Conservation (phyloP, 2,329 filamentous ascomycete genomes). For the Pseudocercospora cruenta region DNA sequence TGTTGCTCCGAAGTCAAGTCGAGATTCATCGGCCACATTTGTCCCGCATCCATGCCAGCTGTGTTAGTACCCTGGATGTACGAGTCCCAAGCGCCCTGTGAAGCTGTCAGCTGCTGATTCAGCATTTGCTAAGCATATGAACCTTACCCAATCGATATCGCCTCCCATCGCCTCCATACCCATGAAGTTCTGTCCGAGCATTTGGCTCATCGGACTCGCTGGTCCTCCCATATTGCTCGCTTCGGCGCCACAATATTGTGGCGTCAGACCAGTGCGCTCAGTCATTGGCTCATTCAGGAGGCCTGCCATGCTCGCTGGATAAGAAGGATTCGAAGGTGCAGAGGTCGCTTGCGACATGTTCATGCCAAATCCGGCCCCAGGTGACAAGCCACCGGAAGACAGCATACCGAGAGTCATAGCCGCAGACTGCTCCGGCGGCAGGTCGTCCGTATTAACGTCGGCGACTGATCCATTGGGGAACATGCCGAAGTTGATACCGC, state of each 20-base stretch:
- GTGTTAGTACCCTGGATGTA: conserved; percentile 64
- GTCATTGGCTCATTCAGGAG: conserved; percentile 39
- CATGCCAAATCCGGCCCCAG: conserved; percentile 37
- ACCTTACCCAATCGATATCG: conserved; percentile 59
- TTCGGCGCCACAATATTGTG: conserved; percentile 41
- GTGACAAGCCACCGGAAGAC: conserved; percentile 63
- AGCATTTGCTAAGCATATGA: not conserved
- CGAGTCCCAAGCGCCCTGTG: conserved; percentile 68
- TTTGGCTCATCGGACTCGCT: conserved; percentile 40
- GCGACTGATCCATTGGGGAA: conserved; percentile 38
- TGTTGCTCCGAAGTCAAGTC: conserved; percentile 34
- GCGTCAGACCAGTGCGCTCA: conserved; percentile 39
- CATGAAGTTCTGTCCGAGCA: conserved; percentile 51
- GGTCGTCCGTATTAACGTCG: conserved; percentile 57
- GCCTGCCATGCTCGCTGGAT: conserved; percentile 40
- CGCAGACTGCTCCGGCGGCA: conserved; percentile 63
- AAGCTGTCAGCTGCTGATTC: conserved; percentile 1
- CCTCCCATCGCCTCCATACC: conserved; percentile 56
- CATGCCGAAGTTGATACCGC: conserved; percentile 32
- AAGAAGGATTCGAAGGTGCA: conserved; percentile 23
- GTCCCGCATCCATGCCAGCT: conserved; percentile 43
- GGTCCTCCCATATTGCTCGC: conserved; percentile 33
- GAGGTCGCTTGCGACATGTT: conserved; percentile 22
- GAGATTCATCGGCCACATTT: conserved; percentile 51
- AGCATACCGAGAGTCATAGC: conserved; percentile 73